Evolutionary conservation across 108 stramenopile genomes (phyloP).

Genomic region (Nitzschia sp.): DNA sequence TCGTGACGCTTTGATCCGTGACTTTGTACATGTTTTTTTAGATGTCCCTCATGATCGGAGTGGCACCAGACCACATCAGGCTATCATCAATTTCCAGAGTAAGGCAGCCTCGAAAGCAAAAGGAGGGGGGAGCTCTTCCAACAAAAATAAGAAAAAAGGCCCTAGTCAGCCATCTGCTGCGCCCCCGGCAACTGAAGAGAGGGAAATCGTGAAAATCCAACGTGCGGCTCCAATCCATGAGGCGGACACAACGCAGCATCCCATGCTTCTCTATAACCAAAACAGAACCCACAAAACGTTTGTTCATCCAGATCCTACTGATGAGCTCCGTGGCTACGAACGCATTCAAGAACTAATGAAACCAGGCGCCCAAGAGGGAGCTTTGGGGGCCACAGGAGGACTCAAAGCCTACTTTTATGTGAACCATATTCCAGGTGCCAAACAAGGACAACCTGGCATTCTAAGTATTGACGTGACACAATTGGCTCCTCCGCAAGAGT

Average conservation of each 20-base stretch:
- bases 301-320: conserved; percentile 48
- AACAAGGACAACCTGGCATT: conserved; percentile 21
- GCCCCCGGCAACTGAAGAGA: conserved; percentile 16
- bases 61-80: conserved; percentile 60
- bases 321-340: conserved; percentile 18
- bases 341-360: conserved; percentile 47
- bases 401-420: conserved; percentile 67
- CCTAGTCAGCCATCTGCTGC: not conserved
- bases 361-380: conserved; percentile 43
- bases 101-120: not conserved
- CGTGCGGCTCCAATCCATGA: conserved; percentile 37
- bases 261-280: conserved; percentile 66
- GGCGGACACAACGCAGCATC: conserved; percentile 36
- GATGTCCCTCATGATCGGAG: conserved; percentile 58
- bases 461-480: conserved; percentile 42
- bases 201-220: conserved; percentile 66
- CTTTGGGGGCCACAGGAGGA: conserved; percentile 50
- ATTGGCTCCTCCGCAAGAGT: conserved; percentile 46
- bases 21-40: conserved; percentile 61
- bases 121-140: conserved; percentile 13
- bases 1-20: not conserved
- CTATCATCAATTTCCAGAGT: conserved; percentile 61
- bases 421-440: conserved; percentile 15
- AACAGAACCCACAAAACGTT: conserved; percentile 53
- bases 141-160: not conserved